Conservation (phyloP, 257 asterid species). For the Solanum pimpinellifolium region DNA sequence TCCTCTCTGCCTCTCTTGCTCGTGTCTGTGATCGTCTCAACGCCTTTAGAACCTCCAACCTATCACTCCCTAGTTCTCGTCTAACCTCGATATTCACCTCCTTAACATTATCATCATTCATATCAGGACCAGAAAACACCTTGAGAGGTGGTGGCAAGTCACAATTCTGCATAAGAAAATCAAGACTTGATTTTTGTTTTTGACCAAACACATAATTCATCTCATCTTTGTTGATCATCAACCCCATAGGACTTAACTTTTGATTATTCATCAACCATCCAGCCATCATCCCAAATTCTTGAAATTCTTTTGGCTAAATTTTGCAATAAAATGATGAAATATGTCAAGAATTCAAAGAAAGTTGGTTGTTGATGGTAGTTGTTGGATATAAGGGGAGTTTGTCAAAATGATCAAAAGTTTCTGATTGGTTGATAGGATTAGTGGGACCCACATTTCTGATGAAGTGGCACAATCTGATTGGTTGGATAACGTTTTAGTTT, state of each 20-base stretch:
- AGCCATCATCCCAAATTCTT: conserved; percentile 9
- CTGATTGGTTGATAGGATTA: neutral
- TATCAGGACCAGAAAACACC: conserved; percentile 26
- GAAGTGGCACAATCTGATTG: neutral
- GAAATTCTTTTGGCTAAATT: neutral
- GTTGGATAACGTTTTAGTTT: neutral
- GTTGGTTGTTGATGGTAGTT: neutral
- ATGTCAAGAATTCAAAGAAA: neutral
- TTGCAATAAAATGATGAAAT: neutral
- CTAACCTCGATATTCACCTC: neutral
- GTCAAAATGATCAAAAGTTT: neutral
- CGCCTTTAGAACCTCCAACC: conserved; percentile 41
- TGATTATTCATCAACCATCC: conserved; percentile 10
- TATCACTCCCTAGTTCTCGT: conserved; percentile 8
- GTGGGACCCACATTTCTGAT: neutral
- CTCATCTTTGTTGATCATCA: conserved; percentile 9
- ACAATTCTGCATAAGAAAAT: conserved; percentile 46
- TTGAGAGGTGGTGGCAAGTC: conserved; percentile 63
- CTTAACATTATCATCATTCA: neutral
- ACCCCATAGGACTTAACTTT: neutral
- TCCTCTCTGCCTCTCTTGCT: conserved; percentile 65
- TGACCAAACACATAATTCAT: conserved; percentile 3
- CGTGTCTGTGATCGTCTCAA: conserved; percentile 49
- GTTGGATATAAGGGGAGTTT: neutral
- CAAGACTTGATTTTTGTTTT: conserved; percentile 15